Conservation (phyloP, 2,329 filamentous ascomycete genomes). For the Pezicula radicicola region DNA sequence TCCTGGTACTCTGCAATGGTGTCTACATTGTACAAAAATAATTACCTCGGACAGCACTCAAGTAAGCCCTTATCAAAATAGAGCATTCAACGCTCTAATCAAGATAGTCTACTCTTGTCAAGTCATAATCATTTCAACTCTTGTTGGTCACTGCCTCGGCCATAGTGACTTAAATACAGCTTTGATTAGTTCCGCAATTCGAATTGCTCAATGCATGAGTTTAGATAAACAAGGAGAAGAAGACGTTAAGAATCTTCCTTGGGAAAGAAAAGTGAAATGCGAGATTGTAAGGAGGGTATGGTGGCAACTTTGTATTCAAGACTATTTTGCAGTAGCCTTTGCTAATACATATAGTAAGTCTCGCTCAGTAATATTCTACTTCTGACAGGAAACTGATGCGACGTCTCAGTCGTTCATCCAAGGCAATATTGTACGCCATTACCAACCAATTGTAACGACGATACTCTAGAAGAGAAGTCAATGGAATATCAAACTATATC, state of each 20-base stretch:
- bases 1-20: neutral
- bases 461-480: no score
- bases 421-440: no score
- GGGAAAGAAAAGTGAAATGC: neutral
- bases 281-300: neutral
- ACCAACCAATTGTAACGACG: no score
- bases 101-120: neutral
- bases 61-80: neutral
- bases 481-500: no score
- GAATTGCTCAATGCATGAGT: neutral
- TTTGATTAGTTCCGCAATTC: neutral
- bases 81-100: neutral
- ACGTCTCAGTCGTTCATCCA: no score
- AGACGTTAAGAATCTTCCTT: neutral
- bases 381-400: no score
- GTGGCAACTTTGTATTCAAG: neutral
- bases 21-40: neutral
- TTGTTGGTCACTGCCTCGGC: neutral
- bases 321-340: neutral
- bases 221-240: neutral
- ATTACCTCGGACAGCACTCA: neutral
- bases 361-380: no score
- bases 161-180: neutral
- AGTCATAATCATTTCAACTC: neutral
- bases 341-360: no score